Base-by-base conservation (phyloP, 1,284 basidiomycete genomes). In the Pyrrhoderma lamaoense region DNA sequence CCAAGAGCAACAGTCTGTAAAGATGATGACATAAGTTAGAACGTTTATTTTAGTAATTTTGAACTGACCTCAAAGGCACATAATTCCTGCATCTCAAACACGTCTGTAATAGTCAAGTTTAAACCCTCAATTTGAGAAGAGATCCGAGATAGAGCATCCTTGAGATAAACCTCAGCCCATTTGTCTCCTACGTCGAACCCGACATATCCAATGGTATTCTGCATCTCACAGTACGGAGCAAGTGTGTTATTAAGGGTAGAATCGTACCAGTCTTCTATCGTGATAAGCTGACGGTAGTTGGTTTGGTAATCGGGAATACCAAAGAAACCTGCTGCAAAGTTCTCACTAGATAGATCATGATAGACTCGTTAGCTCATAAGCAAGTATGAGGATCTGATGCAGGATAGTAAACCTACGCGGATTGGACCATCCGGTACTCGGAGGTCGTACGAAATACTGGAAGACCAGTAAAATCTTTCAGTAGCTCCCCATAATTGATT, bases 381-480 rank as follows among this genome's bases (percentile, higher is more conserved):
- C 23, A 25, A 13, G 5, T n/a, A 16, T 18, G 21, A 42, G 16
- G 18, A 9, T n/a, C n/a, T n/a, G n/a, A n/a, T n/a, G n/a, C n/a
- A n/a, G n/a, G n/a, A n/a, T 23, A 11, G 14, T 18, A 25, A 19
- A 38, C 75, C 66, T 59, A 78, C 70, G 75, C 76, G 22, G 75
- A 78, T 56, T 77, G 72, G 23, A 77, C 66, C 78, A 79, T 79
- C 27, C 71, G 67, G 34, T 69, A 66, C 65, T 77, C 66, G 1
- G 75, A 75, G 3, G 74, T 80, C 0, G 81, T 82, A 19, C 83
- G 74, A 62, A 80, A 80, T 3, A 85, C 79, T 35, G 78, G 76
- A 23, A 78, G 65, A 22, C 69, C 63, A 5, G 61, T 65, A 59
- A 80, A 76, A 40, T 68, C 70, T 57, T 80, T 77, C 22, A 83